Conservation (phyloP, 805 yeast species). For the Scheffersomyces spartinae region DNA sequence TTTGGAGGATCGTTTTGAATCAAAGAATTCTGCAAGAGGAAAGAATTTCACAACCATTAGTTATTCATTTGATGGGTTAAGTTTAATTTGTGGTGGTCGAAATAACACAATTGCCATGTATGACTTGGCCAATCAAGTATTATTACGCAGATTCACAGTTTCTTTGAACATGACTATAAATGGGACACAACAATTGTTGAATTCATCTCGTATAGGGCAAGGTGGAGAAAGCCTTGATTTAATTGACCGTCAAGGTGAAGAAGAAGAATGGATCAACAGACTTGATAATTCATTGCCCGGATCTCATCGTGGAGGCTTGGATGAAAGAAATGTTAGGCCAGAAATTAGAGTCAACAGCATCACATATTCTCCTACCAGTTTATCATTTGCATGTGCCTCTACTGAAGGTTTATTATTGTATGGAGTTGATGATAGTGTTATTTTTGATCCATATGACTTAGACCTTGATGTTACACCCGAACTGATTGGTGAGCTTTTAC, state of each 20-base stretch:
- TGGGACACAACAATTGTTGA: slow-evolving; percentile 73
- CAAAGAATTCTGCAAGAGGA: slow-evolving; percentile 73
- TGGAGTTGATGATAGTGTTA: slow-evolving; percentile 60
- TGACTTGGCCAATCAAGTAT: slow-evolving; percentile 80
- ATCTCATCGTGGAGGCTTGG: slow-evolving; percentile 69
- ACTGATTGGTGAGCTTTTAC: slow-evolving; percentile 48
- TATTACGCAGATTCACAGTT: slow-evolving; percentile 70
- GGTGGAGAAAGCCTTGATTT: slow-evolving; percentile 68
- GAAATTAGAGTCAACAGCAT: slow-evolving; percentile 74
- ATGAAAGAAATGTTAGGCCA: slow-evolving; percentile 65
- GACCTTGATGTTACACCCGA: slow-evolving; percentile 89
- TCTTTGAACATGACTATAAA: slow-evolving; percentile 84
- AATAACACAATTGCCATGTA: slow-evolving; percentile 85
- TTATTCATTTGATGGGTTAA: slow-evolving; percentile 83
- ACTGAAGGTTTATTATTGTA: slow-evolving; percentile 86
- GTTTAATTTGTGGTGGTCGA: slow-evolving; percentile 87
- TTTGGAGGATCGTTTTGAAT: slow-evolving; percentile 67
- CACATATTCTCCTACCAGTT: slow-evolving; percentile 80
- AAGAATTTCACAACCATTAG: slow-evolving; percentile 71
- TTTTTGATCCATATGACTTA: slow-evolving; percentile 91
- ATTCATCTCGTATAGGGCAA: slow-evolving; percentile 75
- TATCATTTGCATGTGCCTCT: slow-evolving; percentile 87
- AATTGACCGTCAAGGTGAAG: slow-evolving; percentile 78
- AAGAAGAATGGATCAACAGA: slow-evolving; percentile 76
- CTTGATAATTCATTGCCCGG: slow-evolving; percentile 76